Conservation (phyloP, 306 rosid species). For the Pyrus communis region DNA sequence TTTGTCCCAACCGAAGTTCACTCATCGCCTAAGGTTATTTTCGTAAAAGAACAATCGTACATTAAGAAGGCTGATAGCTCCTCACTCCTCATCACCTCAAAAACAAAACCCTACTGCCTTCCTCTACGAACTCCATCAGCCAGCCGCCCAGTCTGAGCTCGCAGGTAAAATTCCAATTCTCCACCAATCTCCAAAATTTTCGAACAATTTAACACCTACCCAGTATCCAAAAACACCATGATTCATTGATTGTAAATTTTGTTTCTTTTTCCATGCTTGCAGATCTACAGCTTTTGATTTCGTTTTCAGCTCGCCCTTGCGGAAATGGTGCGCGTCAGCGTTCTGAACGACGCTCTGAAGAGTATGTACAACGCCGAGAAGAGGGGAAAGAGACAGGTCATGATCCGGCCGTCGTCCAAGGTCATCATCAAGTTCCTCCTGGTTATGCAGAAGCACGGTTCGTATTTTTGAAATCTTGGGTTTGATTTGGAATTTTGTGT, state of each 20-base stretch:
- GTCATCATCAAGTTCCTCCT: slow-evolving; percentile 39
- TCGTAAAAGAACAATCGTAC: not conserved
- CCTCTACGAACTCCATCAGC: not conserved
- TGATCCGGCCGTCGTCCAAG: slow-evolving; percentile 40
- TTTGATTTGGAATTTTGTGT: not conserved
- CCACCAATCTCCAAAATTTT: not conserved
- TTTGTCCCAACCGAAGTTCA: not conserved
- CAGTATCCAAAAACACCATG: not conserved
- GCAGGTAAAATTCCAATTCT: slow-evolving; percentile 1
- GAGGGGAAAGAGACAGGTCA: slow-evolving; percentile 35
- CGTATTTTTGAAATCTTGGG: not conserved
- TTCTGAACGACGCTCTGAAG: slow-evolving; percentile 37
- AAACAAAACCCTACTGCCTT: slow-evolving; percentile 8
- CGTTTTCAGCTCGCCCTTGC: not conserved
- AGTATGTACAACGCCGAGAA: slow-evolving; percentile 48
- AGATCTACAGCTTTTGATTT: not conserved
- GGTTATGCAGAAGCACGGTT: slow-evolving; percentile 34
- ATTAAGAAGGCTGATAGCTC: not conserved
- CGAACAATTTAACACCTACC: not conserved
- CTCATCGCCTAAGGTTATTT: not conserved
- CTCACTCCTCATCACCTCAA: not conserved
- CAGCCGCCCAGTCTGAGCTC: not conserved
- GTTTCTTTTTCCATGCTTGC: not conserved
- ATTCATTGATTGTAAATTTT: not conserved
- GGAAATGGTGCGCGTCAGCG: slow-evolving; percentile 35